These are phyloP conservation scores for Hyaloperonospora arabidopsidis DNA, from an alignment of 352 stramenopile species.

Conservation along the genomic window DNA sequence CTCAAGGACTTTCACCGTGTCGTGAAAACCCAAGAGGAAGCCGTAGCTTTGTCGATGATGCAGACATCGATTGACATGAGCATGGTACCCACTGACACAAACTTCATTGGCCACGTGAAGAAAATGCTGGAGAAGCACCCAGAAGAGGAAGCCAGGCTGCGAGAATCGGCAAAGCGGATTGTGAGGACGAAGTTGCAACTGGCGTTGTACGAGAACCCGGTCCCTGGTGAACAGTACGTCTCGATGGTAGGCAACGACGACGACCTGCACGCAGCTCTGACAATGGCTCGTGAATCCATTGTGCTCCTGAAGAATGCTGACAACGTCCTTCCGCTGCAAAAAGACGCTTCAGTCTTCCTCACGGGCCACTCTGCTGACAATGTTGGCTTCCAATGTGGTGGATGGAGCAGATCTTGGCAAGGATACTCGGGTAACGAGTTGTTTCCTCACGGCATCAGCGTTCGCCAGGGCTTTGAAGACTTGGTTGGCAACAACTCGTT, in stretches of 20 bases:
- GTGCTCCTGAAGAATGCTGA: slow-evolving; percentile 82
- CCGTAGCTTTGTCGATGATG: slow-evolving; percentile 56
- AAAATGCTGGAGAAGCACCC: slow-evolving; percentile 32
- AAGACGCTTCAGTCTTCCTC: slow-evolving; percentile 41
- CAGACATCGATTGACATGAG: slow-evolving; percentile 87
- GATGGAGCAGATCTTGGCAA: slow-evolving; percentile 86
- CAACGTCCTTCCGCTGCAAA: slow-evolving; percentile 38
- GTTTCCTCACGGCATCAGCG: slow-evolving; percentile 55
- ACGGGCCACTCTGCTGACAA: slow-evolving; percentile 63
- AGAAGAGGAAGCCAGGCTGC: slow-evolving; percentile 35
- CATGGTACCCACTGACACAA: slow-evolving; percentile 67
- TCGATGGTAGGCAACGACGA: slow-evolving; percentile 39
- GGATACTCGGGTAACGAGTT: slow-evolving; percentile 56
- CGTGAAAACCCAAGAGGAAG: slow-evolving; percentile 40
- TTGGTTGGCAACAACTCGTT: slow-evolving; percentile 21
- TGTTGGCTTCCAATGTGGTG: slow-evolving; percentile 63
- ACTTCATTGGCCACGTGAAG: slow-evolving; percentile 49
- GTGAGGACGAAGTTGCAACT: slow-evolving; percentile 67
- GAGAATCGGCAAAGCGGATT: slow-evolving; percentile 51
- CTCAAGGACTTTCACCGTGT: slow-evolving; percentile 57
- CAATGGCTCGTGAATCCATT: slow-evolving; percentile 73
- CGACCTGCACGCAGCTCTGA: slow-evolving; percentile 48
- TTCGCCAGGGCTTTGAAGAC: slow-evolving; percentile 49
- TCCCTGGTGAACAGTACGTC: slow-evolving; percentile 42
- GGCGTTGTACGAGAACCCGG: slow-evolving; percentile 55